Evolutionary conservation across 1,139 yeast species (phyloP), one percentile per base, ranked within the genome.

Genomic region (Zygosaccharomyces sapae): DNA sequence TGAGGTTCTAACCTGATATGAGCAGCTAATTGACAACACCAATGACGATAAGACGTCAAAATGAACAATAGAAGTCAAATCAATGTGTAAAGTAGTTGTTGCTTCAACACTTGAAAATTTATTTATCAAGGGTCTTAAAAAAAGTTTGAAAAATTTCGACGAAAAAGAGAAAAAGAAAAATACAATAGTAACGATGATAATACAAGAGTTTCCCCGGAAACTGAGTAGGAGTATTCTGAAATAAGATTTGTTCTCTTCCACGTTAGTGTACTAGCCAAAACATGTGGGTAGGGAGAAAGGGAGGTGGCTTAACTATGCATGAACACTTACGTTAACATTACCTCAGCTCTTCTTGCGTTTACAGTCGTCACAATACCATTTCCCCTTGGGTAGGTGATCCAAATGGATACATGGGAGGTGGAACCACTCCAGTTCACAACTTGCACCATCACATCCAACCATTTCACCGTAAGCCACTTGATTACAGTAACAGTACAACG

Each of bases 391-490:
- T 6, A 95, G 83, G 47, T 89, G 86, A 43, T 81, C 81, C 55
- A 90, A 77, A 1, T 97, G 97, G 44, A 89, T 90, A 68, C 98
- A 92, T 13, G 96, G 96, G 62, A 90, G 74, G 70, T 92, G 98
- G 72, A 92, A 92, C 98, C 98, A 92, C 67, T 92, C 97, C 46
- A 90, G 75, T 64, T 84, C 84, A 70, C 98, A 92, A 53, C 84
- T 82, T 41, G 86, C 92, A 2, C 96, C 96, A 64, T 92, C 98
- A 70, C 98, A 92, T 2, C 96, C 98, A 52, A 92, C 97, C 98
- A 92, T 92, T 63, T 92, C 97, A 16, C 98, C 98, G 66, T 86
- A 90, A 3, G 97, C 90, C 1, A 89, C 95, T 65, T 90, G 96
- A 65, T 89, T 88, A 71, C 98, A 92, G 69, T 88, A 88, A 68